These are phyloP conservation scores for Talaromyces pinophilus DNA, from an alignment of 2,329 filamentous ascomycete genomes.

Conservation along the genomic window DNA sequence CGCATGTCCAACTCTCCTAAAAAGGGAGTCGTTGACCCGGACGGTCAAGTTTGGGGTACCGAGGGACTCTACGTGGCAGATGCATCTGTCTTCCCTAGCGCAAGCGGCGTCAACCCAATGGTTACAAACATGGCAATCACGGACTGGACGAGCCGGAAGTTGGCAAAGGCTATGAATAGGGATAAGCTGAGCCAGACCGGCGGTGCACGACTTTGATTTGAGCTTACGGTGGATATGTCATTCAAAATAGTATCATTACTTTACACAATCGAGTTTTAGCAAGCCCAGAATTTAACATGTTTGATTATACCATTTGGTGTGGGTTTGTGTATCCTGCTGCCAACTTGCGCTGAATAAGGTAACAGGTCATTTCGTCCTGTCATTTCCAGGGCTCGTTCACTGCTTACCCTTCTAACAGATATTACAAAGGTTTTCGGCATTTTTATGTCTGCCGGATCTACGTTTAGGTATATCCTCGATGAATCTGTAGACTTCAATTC, in stretches of 20 bases:
- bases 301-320: neutral
- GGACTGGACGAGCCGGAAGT: constrained; percentile 48
- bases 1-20: constrained; percentile 48
- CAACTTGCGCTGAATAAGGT: no score
- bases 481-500: no score
- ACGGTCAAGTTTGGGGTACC: constrained; percentile 51
- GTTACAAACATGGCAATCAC: constrained; percentile 54
- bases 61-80: constrained; percentile 52
- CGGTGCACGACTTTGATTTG: constrained; percentile 12
- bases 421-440: no score
- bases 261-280: neutral
- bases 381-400: no score
- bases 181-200: constrained; percentile 22
- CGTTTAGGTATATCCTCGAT: no score
- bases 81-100: constrained; percentile 54
- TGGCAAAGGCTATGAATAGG: constrained; percentile 36
- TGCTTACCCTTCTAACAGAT: no score
- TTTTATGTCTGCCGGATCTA: no score
- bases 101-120: constrained; percentile 56
- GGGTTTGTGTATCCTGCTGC: neutral
- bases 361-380: no score
- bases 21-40: constrained; percentile 48
- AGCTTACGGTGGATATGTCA: neutral
- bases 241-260: neutral
- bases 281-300: neutral